Conservation (phyloP, 1,139 yeast genomes). For the Debaryomyces coudertii region DNA sequence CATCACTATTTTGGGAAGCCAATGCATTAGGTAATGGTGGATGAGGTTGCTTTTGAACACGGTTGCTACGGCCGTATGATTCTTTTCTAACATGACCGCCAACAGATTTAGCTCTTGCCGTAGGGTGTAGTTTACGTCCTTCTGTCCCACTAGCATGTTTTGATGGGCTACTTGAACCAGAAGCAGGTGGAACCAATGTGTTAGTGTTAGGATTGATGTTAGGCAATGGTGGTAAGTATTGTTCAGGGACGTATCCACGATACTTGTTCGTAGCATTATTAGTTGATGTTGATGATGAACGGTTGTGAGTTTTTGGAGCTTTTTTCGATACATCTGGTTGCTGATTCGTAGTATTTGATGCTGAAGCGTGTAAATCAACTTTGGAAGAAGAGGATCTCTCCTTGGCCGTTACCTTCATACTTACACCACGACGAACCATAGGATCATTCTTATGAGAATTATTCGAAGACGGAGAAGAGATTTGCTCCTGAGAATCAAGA, state of each 20-base stretch:
- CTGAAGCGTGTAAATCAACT: slow-evolving; percentile 24
- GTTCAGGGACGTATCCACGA: slow-evolving; percentile 47
- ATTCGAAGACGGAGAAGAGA: slow-evolving; percentile 20
- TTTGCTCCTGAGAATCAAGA: slow-evolving; percentile 20
- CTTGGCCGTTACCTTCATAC: slow-evolving; percentile 64
- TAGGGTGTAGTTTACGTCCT: slow-evolving; percentile 59
- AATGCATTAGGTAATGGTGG: slow-evolving; percentile 56
- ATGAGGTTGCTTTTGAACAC: slow-evolving; percentile 28
- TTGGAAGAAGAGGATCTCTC: slow-evolving; percentile 45
- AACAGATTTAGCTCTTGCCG: slow-evolving; percentile 87
- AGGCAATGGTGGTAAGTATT: slow-evolving; percentile 54
- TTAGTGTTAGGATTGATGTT: slow-evolving; percentile 38
- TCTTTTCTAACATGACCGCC: slow-evolving; percentile 76
- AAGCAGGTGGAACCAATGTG: slow-evolving; percentile 21
- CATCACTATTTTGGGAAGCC: slow-evolving; percentile 50
- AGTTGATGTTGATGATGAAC: slow-evolving; percentile 37
- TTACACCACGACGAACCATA: slow-evolving; percentile 62
- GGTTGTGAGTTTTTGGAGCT: slow-evolving; percentile 24
- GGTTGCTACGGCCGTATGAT: slow-evolving; percentile 32
- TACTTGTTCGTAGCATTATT: slow-evolving; percentile 24
- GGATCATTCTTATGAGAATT: slow-evolving; percentile 38
- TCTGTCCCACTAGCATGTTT: slow-evolving; percentile 13
- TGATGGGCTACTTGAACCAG: slow-evolving; percentile 7
- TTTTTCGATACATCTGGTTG: slow-evolving; percentile 15
- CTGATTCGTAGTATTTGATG: slow-evolving; percentile 8